Evolutionary conservation across 2,329 filamentous ascomycete genomes (phyloP), one percentile per base, ranked within the genome.

Genomic region (Dactylellina leptospora): DNA sequence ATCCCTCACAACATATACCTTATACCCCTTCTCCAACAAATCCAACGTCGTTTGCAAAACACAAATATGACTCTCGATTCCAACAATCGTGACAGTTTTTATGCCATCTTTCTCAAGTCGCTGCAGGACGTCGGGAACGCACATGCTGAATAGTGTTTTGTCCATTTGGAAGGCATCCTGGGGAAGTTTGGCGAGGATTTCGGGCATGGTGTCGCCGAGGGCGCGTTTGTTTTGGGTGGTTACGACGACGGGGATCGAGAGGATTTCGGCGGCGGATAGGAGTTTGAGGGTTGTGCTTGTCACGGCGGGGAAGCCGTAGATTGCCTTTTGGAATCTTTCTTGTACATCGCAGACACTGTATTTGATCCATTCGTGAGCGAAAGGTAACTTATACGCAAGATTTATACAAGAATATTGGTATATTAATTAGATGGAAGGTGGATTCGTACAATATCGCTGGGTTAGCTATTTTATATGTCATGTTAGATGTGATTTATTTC

Each of bases 41-140:
- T 97, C 93, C 42, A 97, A 84, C 13, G 91, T 87, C 42, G 93
- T 97, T 84, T 97, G 93, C 72, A 91, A 93, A 27, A 97, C 88
- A 83, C 93, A 97, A 79, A 97, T 95, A 81, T 97, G 93, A 40
- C 87, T 86, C 81, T 97, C 93, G 78, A 97, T 96, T 36, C 93
- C 93, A 13, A 96, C 89, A 74, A 97, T 87, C 61, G 91, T 89
- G 58, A 92, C 85, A 22, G 25, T 30, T 11, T 27, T 20, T n/a
- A 36, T 22, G 11, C 47, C 10, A 1, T 27, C 36, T 36, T 69
- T 59, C 6, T 66, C 48, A 5, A 60, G 42, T 25, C 56, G 69
- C 16, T 48, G 48, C 76, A 74, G 66, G 80, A 77, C 18, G 78
- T 76, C 3, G 81, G 76, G 23, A 83, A 90, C 87, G 79, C 87